Evolutionary conservation across 1,284 basidiomycete genomes (phyloP).

Genomic region (Ustilago sp.): DNA sequence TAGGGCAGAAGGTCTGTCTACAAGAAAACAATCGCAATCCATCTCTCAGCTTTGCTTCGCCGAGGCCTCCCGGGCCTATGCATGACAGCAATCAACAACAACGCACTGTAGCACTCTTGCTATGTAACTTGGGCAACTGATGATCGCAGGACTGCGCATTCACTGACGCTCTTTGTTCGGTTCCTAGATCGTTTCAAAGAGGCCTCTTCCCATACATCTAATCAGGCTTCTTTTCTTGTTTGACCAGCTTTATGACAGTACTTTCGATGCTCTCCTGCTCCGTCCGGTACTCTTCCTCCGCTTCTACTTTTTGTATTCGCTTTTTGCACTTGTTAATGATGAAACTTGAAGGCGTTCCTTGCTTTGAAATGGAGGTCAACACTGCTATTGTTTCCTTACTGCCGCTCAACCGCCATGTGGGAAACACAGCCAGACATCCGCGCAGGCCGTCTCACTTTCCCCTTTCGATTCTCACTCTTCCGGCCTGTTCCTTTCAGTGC

Average conservation of each 20-base stretch:
- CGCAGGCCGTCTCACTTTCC: slow-evolving; percentile 17
- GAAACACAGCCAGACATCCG: slow-evolving; percentile 6
- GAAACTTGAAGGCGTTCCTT: background rate
- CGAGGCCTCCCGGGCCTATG: background rate
- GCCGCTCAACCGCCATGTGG: slow-evolving; percentile 19
- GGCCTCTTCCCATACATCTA: slow-evolving; percentile 10
- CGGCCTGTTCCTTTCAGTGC: background rate
- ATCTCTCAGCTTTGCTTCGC: slow-evolving; percentile 7
- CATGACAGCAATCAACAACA: background rate
- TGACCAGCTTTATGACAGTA: background rate
- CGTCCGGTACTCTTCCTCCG: background rate
- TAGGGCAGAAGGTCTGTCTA: slow-evolving; percentile 7
- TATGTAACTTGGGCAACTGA: background rate
- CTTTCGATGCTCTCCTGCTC: background rate
- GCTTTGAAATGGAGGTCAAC: background rate
- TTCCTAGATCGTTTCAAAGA: slow-evolving; percentile 15
- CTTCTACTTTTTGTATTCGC: background rate
- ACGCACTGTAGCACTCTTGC: background rate
- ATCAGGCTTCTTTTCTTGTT: background rate
- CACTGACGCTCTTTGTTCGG: background rate
- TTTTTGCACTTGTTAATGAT: background rate
- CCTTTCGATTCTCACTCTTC: slow-evolving; percentile 8
- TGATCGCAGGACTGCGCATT: background rate
- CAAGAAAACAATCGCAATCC: background rate
- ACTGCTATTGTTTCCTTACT: background rate